phyloP scores from a whole-genome alignment of 2,329 filamentous ascomycete genomes.

The Microdochium trichocladiopsis region DNA sequence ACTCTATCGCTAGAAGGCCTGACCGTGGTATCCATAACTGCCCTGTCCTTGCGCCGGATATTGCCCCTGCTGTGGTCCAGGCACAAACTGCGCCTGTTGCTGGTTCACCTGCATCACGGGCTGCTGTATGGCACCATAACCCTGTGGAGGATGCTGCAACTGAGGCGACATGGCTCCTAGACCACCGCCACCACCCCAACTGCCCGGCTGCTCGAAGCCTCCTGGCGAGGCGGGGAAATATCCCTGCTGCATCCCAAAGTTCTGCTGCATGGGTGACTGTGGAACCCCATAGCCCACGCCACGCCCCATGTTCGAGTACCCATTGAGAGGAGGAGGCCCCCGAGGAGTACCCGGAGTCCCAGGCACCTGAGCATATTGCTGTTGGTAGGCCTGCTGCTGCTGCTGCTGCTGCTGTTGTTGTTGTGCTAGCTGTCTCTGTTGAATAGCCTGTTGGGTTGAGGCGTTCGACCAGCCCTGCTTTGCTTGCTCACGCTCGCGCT shows the following conservation, averaged over 20 bases:
- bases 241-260: background rate
- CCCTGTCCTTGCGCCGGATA: background rate
- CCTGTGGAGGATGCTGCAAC: background rate
- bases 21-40: background rate
- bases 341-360: background rate
- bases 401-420: slow-evolving; percentile 20
- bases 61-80: background rate
- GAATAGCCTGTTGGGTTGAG: slow-evolving; percentile 67
- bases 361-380: slow-evolving; percentile 21
- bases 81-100: background rate
- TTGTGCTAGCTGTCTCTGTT: slow-evolving; percentile 51
- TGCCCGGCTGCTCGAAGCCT: background rate
- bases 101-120: background rate
- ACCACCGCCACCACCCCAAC: background rate
- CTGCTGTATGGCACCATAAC: background rate
- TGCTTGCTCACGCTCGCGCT: slow-evolving; percentile 68
- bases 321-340: background rate
- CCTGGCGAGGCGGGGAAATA: background rate
- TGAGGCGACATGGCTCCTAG: background rate
- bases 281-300: background rate
- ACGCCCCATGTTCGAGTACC: background rate
- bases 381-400: slow-evolving; percentile 14
- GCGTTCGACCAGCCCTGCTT: slow-evolving; percentile 63
- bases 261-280: background rate
- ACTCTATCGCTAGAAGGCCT: background rate